Evolutionary conservation across 2,329 filamentous ascomycete species (phyloP), one percentile per base, ranked within the genome.

Genomic region (Fonsecaea multimorphosa): DNA sequence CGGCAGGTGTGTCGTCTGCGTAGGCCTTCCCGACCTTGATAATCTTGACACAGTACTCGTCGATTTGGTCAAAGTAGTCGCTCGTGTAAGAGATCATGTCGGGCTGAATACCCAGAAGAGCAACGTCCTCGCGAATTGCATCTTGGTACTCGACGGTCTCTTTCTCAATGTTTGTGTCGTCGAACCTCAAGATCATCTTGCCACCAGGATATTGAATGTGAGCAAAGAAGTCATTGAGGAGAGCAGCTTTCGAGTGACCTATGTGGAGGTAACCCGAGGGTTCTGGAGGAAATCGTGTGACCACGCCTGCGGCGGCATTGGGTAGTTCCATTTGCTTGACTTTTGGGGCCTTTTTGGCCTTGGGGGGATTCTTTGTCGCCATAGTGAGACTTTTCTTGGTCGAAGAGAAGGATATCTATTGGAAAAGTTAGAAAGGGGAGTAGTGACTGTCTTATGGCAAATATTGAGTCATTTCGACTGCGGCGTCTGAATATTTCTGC

Each of bases 61-160:
- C 96, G 14, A 99, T 86, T 77, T 93, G 86, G 74, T 97, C 87
- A 78, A 99, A 97, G 83, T 97, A 96, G 82, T 99, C 93, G 73
- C 91, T 96, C 1, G 95, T 97, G 82, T 94, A 96, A 19, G 91
- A 92, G 65, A 93, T 85, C 70, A 86, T 86, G 78, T 97, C 94
- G 24, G 93, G 91, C 80, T 91, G 91, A 78, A 99, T 91, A 32
- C 93, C 94, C 85, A 99, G 92, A 60, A 98, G 85, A 57, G 89
- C 88, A 58, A 97, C 86, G 78, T 99, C 95, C 81, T 97, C 90
- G 44, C 97, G 84, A 68, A 99, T 99, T 4, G 93, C 86, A 79
- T 98, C 93, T 77, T 98, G 90, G 77, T 90, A 99, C 81, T 98
- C 95, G 77, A 94, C 89, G 83, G 96, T 97, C 84, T 99, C 95